Percentiles rank a stretch among this genome's conserved stretches.
These are phyloP conservation scores for Colletotrichum lupini DNA, from an alignment of 2,329 filamentous ascomycete species.

Conservation along the genomic window DNA sequence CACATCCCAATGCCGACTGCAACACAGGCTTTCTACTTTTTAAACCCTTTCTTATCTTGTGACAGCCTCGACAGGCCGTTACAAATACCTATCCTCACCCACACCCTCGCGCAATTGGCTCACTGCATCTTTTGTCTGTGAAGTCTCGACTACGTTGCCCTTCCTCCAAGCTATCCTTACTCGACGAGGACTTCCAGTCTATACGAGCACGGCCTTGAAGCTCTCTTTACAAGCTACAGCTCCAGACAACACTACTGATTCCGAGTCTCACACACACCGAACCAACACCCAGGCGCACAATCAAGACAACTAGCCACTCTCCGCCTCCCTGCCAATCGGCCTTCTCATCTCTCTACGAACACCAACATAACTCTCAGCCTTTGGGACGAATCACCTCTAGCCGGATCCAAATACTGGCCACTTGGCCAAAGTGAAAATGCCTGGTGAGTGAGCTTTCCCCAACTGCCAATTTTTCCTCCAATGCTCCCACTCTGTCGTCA, in stretches of 20 bases:
- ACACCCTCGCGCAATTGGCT: slow-evolving; percentile 4
- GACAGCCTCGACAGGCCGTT: slow-evolving; percentile 27
- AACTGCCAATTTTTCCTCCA: not conserved
- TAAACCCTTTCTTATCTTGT: slow-evolving; percentile 25
- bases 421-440: slow-evolving; percentile 15
- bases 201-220: not conserved
- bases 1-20: slow-evolving; percentile 26
- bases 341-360: not conserved
- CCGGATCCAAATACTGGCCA: not conserved
- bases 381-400: not conserved
- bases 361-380: not conserved
- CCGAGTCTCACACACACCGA: not conserved
- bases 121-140: too few species aligned
- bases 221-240: not conserved
- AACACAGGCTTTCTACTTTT: slow-evolving; percentile 14
- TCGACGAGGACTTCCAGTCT: not conserved
- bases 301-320: not conserved
- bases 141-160: not conserved
- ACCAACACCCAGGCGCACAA: not conserved
- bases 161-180: not conserved
- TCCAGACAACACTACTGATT: not conserved
- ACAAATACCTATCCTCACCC: slow-evolving; percentile 31
- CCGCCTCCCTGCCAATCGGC: not conserved
- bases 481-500: not conserved
- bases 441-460: slow-evolving; percentile 8